Base-by-base conservation (phyloP, 768 basidiomycete genomes). In the Grammothele lineata region DNA sequence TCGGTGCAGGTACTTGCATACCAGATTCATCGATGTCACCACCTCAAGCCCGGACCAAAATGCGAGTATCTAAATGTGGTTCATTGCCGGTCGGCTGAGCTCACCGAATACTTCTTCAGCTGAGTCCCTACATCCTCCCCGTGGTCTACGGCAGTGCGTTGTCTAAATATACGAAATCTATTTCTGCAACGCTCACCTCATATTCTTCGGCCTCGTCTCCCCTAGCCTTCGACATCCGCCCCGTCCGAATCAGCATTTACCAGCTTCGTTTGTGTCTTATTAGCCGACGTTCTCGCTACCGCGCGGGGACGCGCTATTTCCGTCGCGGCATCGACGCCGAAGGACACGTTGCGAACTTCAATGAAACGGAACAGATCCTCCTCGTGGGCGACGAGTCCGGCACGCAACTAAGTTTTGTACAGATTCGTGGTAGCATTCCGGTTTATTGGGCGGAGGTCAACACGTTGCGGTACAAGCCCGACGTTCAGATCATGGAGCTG, bases 261-360 rank as follows among this genome's bases (percentile, higher is more conserved):
- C 80, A 85, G 50, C 71, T 98, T 61, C 82, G 87, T 37, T 74
- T 98, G 54, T 83, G 81, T 57, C 82, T 99, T 58, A 87, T 98
- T 56, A 93, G 93, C 55, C 85, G 96, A 23, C 87, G 94, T 43
- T 94, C 92, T 10, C 87, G 96, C 18, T 88, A 86, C 70, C 83
- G 95, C 48, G 92, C 96, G 23, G 96, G 96, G 5, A 97, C 96
- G 12, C 89, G 96, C 40, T 98, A 95, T 75, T 96, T 98, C 70
- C 80, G 92, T 17, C 84, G 96, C 38, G 96, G 96, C 4, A 76
- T 99, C 56, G 93, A 98, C 64, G 71, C 80, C 17, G 73, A 87
- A 8, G 96, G 94, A 2, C 80, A 97, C 62, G 89, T 90, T 34
- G 92, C 93, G 47, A 99, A 99, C 67, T 98, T 92, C 70, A 96